These are phyloP conservation scores for Cornus kousa DNA, from an alignment of 148 eudicot species.

Conservation along the genomic window DNA sequence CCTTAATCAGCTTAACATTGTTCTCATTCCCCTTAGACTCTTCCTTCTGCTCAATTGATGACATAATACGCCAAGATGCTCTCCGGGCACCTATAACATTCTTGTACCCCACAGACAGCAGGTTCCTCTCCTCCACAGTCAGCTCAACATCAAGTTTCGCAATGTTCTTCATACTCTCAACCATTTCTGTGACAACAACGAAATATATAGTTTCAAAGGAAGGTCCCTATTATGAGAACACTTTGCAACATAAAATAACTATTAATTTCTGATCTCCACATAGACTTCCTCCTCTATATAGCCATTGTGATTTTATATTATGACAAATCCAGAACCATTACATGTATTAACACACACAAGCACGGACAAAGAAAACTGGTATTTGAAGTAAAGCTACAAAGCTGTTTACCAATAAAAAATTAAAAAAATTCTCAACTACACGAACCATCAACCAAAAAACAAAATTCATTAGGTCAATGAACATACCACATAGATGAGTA, in stretches of 20 bases:
- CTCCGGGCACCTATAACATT: conserved; percentile 94
- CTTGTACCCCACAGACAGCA: conserved; percentile 96
- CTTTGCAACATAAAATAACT: background rate
- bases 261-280: background rate
- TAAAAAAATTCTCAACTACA: background rate
- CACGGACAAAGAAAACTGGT: background rate
- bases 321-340: background rate
- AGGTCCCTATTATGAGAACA: background rate
- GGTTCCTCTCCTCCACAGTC: conserved; percentile 87
- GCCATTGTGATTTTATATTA: background rate
- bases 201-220: background rate
- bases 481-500: background rate
- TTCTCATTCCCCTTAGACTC: conserved; percentile 85
- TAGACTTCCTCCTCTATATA: background rate
- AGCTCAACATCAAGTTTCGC: conserved; percentile 89
- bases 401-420: background rate
- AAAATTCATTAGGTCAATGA: background rate
- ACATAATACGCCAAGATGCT: conserved; percentile 99
- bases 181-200: conserved; percentile 65
- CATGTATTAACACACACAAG: background rate
- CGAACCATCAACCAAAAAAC: background rate
- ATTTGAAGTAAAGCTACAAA: background rate
- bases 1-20: conserved; percentile 80
- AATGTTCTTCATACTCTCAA: conserved; percentile 87
- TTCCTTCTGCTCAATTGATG: conserved; percentile 96